phyloP scores from a whole-genome alignment of 2,329 filamentous ascomycete genomes.

The Apiospora koreana region DNA sequence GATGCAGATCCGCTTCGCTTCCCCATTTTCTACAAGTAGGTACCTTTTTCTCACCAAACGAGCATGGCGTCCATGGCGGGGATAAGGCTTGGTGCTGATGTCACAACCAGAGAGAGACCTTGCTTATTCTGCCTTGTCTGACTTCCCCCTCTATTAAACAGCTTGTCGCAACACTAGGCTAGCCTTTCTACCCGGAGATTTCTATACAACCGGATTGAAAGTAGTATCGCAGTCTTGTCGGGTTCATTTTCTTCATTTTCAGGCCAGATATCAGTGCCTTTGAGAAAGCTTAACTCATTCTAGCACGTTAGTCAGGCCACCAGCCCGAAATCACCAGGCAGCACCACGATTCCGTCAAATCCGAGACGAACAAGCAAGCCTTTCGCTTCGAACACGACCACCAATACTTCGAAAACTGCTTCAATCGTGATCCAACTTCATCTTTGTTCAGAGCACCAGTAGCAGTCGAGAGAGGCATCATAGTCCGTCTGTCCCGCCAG shows the following conservation, averaged over 20 bases:
- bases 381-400: background rate
- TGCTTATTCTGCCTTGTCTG: background rate
- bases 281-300: background rate
- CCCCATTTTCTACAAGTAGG: background rate
- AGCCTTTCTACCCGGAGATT: background rate
- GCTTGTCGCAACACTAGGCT: background rate
- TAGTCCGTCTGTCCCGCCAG: background rate
- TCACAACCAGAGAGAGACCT: background rate
- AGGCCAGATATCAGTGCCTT: too few species aligned
- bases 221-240: background rate
- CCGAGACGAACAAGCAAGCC: background rate
- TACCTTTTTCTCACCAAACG: background rate
- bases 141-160: background rate
- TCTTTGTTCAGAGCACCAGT: background rate
- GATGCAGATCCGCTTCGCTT: background rate
- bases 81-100: background rate
- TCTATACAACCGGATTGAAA: background rate
- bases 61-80: background rate
- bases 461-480: background rate
- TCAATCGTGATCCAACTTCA: too few species aligned
- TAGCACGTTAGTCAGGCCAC: background rate
- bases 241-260: background rate
- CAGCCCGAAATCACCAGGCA: background rate
- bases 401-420: too few species aligned
- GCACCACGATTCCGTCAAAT: background rate